phyloP scores from a whole-genome alignment of 2,329 filamentous ascomycete species.

The Clathrospora elynae region DNA sequence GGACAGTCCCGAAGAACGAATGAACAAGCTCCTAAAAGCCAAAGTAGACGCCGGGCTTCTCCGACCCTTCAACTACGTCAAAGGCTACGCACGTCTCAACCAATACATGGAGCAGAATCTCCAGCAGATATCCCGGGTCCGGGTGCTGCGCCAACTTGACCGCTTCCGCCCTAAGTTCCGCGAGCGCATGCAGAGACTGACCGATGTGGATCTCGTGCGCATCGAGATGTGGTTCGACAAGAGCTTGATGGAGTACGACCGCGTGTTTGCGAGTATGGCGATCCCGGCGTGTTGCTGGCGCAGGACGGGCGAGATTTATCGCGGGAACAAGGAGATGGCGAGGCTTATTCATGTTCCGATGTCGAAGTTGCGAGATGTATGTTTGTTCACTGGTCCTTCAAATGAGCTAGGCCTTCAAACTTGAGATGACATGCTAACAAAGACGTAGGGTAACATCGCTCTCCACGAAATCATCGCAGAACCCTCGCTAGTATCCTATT shows the following conservation, averaged over 20 bases:
- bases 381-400: constrained; percentile 44
- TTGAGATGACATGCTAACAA: too few relatives aligned
- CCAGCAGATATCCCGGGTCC: constrained; percentile 79
- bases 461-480: constrained; percentile 96
- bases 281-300: constrained; percentile 98
- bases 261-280: constrained; percentile 98
- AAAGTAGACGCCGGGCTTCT: constrained; percentile 96
- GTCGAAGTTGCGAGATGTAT: constrained; percentile 85
- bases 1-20: constrained; percentile 86
- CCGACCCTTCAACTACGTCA: constrained; percentile 98
- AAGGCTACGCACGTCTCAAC: constrained; percentile 87
- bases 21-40: constrained; percentile 90
- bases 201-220: constrained; percentile 89
- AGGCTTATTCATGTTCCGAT: constrained; percentile 93
- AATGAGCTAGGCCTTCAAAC: too few relatives aligned
- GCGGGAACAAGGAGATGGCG: constrained; percentile 98
- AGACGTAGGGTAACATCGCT: constrained; percentile 81
- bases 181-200: constrained; percentile 89
- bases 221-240: constrained; percentile 99
- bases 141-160: constrained; percentile 89
- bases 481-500: constrained; percentile 93
- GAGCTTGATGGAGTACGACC: constrained; percentile 95
- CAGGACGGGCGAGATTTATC: constrained; percentile 93
- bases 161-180: constrained; percentile 94
- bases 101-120: constrained; percentile 92